Evolutionary conservation across 225 moss, liverwort and hornwort species (phyloP).

Genomic region (Asterella californica): DNA sequence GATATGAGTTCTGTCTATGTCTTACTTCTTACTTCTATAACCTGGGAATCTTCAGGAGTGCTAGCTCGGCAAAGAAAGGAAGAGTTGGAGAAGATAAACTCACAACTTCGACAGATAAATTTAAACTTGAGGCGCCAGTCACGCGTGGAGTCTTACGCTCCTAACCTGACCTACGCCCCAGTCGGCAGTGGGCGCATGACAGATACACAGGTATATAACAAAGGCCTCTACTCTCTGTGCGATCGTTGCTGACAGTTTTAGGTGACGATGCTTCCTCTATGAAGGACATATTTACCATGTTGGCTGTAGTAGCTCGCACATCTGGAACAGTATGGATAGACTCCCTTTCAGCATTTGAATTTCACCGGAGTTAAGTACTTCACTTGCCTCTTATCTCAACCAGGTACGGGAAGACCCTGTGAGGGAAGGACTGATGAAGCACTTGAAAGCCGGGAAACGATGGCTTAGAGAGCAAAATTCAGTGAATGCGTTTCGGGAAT

Average conservation of each 20-base stretch:
- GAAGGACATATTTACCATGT: too few relatives aligned
- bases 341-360: too few relatives aligned
- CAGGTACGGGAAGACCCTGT: constrained; percentile 52
- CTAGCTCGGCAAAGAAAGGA: constrained; percentile 88
- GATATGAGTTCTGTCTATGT: too few relatives aligned
- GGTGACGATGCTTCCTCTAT: not conserved
- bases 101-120: constrained; percentile 91
- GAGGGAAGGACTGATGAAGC: constrained; percentile 55
- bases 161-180: constrained; percentile 90
- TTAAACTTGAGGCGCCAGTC: constrained; percentile 78
- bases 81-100: constrained; percentile 81
- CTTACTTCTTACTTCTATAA: not conserved
- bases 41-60: constrained; percentile 48
- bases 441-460: constrained; percentile 77
- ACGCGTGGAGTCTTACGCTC: constrained; percentile 92
- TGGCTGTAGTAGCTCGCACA: too few relatives aligned
- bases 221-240: not conserved
- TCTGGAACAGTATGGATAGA: too few relatives aligned
- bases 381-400: not conserved
- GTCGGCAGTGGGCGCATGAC: constrained; percentile 59
- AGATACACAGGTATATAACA: constrained; percentile 31
- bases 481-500: constrained; percentile 63
- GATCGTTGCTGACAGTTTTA: not conserved
- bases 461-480: constrained; percentile 76
- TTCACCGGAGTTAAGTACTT: not conserved